phyloP scores from a whole-genome alignment of 495 filamentous ascomycete genomes.

The Penicillium diatomitis region DNA sequence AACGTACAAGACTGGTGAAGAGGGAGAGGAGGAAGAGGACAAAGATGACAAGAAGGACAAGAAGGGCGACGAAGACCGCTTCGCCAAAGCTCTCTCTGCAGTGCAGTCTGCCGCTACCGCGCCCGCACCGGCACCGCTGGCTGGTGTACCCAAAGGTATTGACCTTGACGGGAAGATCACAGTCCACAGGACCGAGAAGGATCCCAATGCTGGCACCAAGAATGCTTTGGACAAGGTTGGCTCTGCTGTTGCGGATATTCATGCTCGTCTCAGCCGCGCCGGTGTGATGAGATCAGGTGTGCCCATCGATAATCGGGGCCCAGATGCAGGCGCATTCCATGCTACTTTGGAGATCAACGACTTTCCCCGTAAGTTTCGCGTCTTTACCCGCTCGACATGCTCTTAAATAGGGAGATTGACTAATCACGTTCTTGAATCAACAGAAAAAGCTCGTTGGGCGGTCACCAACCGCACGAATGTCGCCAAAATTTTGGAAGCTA shows the following conservation, averaged over 20 bases:
- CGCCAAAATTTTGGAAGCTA: conserved; percentile 92
- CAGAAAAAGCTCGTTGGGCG: conserved; percentile 94
- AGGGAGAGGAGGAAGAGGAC: conserved; percentile 76
- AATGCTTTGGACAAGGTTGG: conserved; percentile 79
- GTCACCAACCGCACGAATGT: conserved; percentile 99
- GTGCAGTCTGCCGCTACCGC: conserved; percentile 46
- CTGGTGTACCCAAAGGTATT: conserved; percentile 53
- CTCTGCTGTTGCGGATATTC: conserved; percentile 76
- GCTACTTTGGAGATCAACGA: conserved; percentile 98
- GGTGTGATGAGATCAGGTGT: conserved; percentile 82
- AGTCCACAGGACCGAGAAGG: conserved; percentile 64
- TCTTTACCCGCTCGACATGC: not conserved
- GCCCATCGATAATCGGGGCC: conserved; percentile 97
- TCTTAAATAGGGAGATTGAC: conserved; percentile 1
- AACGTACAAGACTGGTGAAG: conserved; percentile 82
- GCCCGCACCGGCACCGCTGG: conserved; percentile 32
- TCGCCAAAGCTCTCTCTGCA: conserved; percentile 55
- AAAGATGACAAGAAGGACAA: conserved; percentile 52
- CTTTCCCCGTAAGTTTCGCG: conserved; percentile 66
- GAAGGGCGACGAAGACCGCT: conserved; percentile 44
- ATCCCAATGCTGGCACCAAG: conserved; percentile 40
- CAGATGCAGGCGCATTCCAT: conserved; percentile 95
- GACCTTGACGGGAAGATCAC: conserved; percentile 68
- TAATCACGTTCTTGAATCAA: conserved; percentile 15
- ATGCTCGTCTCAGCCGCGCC: conserved; percentile 75